Percentiles rank a stretch among this genome's conserved stretches.
Evolutionary conservation across 495 filamentous ascomycete species (phyloP).

Genomic region (Penicillium salamii): DNA sequence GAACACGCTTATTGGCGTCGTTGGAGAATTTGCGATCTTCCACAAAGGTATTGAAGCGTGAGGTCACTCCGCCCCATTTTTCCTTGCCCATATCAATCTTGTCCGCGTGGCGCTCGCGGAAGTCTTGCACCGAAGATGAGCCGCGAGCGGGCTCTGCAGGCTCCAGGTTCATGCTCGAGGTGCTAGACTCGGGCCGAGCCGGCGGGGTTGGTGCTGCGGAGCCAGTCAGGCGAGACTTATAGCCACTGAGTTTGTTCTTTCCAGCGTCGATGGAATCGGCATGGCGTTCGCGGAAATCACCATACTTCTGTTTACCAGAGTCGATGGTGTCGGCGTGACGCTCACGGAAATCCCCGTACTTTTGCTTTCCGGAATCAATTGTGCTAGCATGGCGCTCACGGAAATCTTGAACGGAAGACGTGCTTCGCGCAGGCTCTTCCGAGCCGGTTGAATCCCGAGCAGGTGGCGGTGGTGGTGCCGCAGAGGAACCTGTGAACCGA

Average conservation of each 20-base stretch:
- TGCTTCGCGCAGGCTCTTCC: no score
- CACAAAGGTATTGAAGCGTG: constrained; percentile 35
- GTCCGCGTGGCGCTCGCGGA: constrained; percentile 66
- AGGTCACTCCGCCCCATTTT: constrained; percentile 51
- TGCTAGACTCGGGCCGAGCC: background rate
- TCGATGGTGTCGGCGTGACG: constrained; percentile 3
- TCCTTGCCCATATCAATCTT: constrained; percentile 65
- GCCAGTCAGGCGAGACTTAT: constrained; percentile 1
- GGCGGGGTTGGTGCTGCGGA: constrained; percentile 20
- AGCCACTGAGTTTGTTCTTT: constrained; percentile 2
- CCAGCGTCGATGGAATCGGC: constrained; percentile 1
- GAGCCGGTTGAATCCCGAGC: no score
- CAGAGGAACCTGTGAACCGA: constrained; percentile 7
- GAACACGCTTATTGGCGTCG: constrained; percentile 26
- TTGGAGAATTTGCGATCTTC: constrained; percentile 34
- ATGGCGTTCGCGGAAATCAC: constrained; percentile 6
- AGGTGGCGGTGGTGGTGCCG: no score
- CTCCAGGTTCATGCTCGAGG: constrained; percentile 7
- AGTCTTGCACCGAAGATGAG: constrained; percentile 48
- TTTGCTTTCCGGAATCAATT: constrained; percentile 60
- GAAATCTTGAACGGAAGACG: constrained; percentile 43
- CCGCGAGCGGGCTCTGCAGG: constrained; percentile 9
- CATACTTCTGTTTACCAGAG: constrained; percentile 1
- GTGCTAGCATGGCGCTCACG: constrained; percentile 60
- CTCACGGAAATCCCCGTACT: constrained; percentile 54